Percentiles rank a stretch among this genome's conserved stretches.
Conservation (phyloP, 345 rosid genomes). For the Anacardium occidentale region DNA sequence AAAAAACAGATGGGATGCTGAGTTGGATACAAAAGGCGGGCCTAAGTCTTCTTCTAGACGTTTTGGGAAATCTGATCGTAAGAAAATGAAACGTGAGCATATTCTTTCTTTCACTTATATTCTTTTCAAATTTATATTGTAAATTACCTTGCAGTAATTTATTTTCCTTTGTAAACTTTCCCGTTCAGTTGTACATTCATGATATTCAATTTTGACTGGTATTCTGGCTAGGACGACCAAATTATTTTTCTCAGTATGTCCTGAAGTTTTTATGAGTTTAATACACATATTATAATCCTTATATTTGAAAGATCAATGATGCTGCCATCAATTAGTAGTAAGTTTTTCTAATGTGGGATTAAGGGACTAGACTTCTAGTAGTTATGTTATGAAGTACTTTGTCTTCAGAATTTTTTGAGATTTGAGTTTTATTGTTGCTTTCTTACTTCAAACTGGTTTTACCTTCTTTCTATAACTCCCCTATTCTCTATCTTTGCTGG, state of each 20-base stretch:
- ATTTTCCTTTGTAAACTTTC: background rate
- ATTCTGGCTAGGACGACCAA: background rate
- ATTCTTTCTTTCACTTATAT: background rate
- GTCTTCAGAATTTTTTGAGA: too few relatives aligned
- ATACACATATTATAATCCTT: background rate
- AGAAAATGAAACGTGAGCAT: conserved; percentile 47
- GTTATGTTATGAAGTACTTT: too few relatives aligned
- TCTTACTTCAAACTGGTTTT: too few relatives aligned
- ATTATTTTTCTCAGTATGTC: background rate
- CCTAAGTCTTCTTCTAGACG: conserved; percentile 30
- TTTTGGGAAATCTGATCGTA: conserved; percentile 30
- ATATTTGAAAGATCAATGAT: background rate
- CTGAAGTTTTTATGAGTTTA: background rate
- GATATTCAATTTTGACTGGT: background rate
- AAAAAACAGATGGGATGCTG: conserved; percentile 17
- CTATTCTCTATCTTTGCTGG: too few relatives aligned
- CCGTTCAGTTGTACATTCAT: background rate
- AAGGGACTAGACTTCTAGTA: too few relatives aligned
- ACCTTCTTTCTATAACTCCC: too few relatives aligned
- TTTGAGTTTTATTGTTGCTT: too few relatives aligned
- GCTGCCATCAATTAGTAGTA: background rate
- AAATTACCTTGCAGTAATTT: background rate
- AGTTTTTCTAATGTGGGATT: too few relatives aligned
- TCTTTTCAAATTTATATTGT: background rate
- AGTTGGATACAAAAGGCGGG: conserved; percentile 23